Base-by-base conservation (phyloP, 257 asterid species). In the Solanum sejunctum region DNA sequence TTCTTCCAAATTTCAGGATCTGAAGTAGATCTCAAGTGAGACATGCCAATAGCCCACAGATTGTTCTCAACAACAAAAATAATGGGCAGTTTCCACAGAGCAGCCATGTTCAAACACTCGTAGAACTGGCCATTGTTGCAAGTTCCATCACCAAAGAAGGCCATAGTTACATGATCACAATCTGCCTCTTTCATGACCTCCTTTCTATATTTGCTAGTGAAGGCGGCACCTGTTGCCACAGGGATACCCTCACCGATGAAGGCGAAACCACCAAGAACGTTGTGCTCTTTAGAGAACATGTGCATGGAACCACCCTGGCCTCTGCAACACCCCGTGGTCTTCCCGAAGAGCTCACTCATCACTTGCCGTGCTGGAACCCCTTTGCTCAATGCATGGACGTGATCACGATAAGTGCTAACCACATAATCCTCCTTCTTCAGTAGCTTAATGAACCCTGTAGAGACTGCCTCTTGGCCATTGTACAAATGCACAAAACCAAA, bases 281-380 rank as follows among this genome's bases (percentile, higher is more conserved):
- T 95, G 89, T 97, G 98, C 89, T 97, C 98, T 87, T 95, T 95
- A 47, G 99, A 97, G 93, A 97, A 97, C 98, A 97, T 97, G 90
- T 97, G 99, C 99, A 97, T 97, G 7, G 99, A 97, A 23, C 99
- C 99, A 87, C 99, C 98, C 89, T 97, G 98, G 84, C 99, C 99
- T 84, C 99, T 88, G 91, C 98, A 97, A 91, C 99, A 97, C 84
- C 99, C 99, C 13, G 98, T 97, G 88, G 95, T 87, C 92, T 95
- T 97, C 23, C 99, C 99, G 58, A 95, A 97, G 80, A 97, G 98
- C 95, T 97, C 98, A 4, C 99, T 93, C 99, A 97, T 97, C 86
- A 97, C 99, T 81, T 90, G 88, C 9, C 98, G 96, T 63, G 98
- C 98, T 0, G 99, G 93, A 55, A 97, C 98, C 8, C 99, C 98